Base-by-base conservation (phyloP, 1,284 basidiomycete species). In the Heterobasidion parviporum region DNA sequence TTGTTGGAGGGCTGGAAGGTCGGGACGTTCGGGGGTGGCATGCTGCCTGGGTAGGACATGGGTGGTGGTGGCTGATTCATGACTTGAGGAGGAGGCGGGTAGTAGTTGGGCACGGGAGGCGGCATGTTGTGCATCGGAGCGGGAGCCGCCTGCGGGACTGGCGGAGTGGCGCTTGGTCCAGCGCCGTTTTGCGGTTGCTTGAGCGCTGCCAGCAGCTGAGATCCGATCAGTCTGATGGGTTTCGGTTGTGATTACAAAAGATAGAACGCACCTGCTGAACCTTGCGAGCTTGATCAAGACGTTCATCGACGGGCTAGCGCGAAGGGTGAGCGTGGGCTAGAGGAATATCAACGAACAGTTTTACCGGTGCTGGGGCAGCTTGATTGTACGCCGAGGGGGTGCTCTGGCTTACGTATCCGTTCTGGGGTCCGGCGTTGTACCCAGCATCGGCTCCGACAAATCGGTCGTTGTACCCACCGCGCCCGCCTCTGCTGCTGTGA, bases 231-330 rank as follows among this genome's bases (percentile, higher is more conserved):
- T 26, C 26, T 54, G 14, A 47, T 44, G 56, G 44, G 35, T 10
- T 45, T n/a, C 26, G 38, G 32, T 8, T 26, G 6, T 51, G 12
- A 56, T n/a, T 3, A 6, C 44, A 52, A 54, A 6, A 47, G 51
- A 56, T 5, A 52, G 33, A 18, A 60, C 71, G 48, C 59, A 81
- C 80, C 66, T 89, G 87, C 63, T 92, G 89, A 2, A 92, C 89
- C 68, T 82, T 88, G 55, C 84, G 81, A 4, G 89, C 89, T 73
- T 91, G 87, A 63, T 91, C 89, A 32, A 92, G 72, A 26, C 88
- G 85, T 55, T 90, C 87, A 58, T 89, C 85, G 41, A 74, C 68
- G 38, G 72, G 65, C 73, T 74, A 26, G 26, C 26, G 57, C 8
- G 35, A 49, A 14, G 58, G 8, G 20, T 33, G 44, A 53, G 16